A percentile compares a stretch with the other conserved stretches of the same genome.
Conservation (phyloP, 257 asterid species). For the Lycium ferocissimum region DNA sequence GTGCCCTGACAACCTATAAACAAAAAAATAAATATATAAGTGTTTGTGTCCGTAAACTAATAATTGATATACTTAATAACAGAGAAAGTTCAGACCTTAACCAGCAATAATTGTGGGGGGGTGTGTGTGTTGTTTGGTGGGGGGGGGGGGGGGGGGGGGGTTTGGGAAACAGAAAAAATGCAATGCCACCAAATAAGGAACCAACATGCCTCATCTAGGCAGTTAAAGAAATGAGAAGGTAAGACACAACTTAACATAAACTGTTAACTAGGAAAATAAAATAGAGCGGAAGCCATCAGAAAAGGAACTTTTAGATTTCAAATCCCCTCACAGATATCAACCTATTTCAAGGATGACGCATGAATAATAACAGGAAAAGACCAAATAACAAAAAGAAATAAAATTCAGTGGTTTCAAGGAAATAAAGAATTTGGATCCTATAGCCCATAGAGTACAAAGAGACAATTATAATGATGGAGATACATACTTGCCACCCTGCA, state of each 20-base stretch:
- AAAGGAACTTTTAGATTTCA: not conserved
- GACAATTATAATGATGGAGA: not conserved
- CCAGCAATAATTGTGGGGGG: not conserved
- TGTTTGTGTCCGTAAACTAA: not conserved
- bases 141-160: not conserved
- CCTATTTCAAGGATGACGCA: conserved; percentile 25
- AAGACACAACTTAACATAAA: not conserved
- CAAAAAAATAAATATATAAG: not conserved
- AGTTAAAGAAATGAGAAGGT: not conserved
- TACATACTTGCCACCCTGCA: not conserved
- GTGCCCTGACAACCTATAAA: conserved; percentile 92
- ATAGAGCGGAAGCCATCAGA: not conserved
- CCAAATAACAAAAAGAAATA: not conserved
- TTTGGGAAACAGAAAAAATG: not conserved
- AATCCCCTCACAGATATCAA: not conserved
- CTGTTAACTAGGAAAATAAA: not conserved
- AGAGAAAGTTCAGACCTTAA: not conserved
- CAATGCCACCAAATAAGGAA: conserved; percentile 20
- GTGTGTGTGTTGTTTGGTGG: too few species aligned
- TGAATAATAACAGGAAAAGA: not conserved
- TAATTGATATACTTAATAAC: not conserved
- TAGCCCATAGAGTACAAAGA: not conserved
- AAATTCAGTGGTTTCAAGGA: not conserved
- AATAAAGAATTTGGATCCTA: conserved; percentile 20
- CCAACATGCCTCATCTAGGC: conserved; percentile 15